Base-by-base conservation (phyloP, 129 eudicot genomes). In the Glebionis coronaria region DNA sequence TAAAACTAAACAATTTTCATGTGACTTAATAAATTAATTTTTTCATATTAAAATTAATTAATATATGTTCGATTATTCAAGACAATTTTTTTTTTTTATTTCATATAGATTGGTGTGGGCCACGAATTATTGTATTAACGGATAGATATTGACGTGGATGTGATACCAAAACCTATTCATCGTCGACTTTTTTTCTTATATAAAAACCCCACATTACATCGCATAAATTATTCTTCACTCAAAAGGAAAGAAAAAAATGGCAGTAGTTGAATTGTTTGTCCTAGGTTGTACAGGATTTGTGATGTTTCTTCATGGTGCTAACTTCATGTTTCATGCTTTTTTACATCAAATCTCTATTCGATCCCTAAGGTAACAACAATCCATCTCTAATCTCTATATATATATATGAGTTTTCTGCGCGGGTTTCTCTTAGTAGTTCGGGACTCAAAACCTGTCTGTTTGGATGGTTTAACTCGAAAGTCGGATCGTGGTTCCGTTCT, bases 251-350 rank as follows among this genome's bases (percentile, higher is more conserved):
- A 27, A 14, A 59, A 59, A 58, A 7, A 75, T 68, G 71, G 76
- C 58, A 65, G 75, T 82, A 65, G 67, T 84, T 59, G 95, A 78
- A 58, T 58, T 87, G 49, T 78, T 87, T 23, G 53, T 84, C 11
- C 59, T 84, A 18, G 88, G 90, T 44, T 84, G 95, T 82, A 81
- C 90, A 6, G 88, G 86, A 68, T 58, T 84, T 14, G 88, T 84
- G 15, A 70, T 84, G 83, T 82, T 87, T 70, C 72, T 84, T 67
- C 95, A 87, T 56, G 90, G 95, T n/a, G 74, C 76, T 67, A 82
- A 87, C 73, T 84, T 82, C 82, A 55, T 87, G 74, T 87, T 84
- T 69, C 95, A 82, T n/a, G 83, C 84, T 68, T 73, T 87, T 4
- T 66, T 76, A 72, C 75, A 73, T 58, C 88, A 77, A 44, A 35